Conservation (phyloP, 768 basidiomycete species). For the Auriscalpium orientale region DNA sequence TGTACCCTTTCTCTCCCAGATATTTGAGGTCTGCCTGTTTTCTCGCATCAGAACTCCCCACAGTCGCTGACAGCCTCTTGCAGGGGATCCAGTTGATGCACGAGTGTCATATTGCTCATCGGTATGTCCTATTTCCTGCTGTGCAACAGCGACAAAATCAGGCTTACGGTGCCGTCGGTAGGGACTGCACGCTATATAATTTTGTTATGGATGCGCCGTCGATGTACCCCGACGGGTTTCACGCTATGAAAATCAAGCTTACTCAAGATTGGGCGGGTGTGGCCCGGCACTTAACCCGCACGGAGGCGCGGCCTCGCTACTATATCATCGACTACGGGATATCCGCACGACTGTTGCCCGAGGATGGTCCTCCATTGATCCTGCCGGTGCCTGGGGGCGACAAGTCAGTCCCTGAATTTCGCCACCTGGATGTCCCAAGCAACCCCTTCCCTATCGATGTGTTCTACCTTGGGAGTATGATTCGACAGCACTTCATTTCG, state of each 20-base stretch:
- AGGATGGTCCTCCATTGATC: slow-evolving; percentile 1
- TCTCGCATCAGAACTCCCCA: not conserved
- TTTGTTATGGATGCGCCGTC: slow-evolving; percentile 9
- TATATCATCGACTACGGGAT: slow-evolving; percentile 9
- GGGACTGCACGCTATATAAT: slow-evolving; percentile 2
- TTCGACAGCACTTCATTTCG: not conserved
- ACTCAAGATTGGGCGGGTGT: not conserved
- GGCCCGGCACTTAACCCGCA: not conserved
- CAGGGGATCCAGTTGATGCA: slow-evolving; percentile 11
- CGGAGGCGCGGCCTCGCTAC: not conserved
- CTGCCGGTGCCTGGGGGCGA: slow-evolving; percentile 6
- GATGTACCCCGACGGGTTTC: slow-evolving; percentile 7
- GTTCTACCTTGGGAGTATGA: slow-evolving; percentile 7
- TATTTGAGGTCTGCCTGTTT: slow-evolving; percentile 14
- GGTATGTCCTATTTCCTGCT: not conserved
- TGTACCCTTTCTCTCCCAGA: slow-evolving; percentile 18
- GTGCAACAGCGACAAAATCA: not conserved
- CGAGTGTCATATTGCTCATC: slow-evolving; percentile 7
- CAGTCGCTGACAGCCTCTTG: not conserved
- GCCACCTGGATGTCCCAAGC: not conserved
- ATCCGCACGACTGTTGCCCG: not conserved
- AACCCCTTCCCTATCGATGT: slow-evolving; percentile 11
- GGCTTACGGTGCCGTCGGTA: too few relatives aligned
- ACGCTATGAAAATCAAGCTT: not conserved
- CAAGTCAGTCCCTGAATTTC: slow-evolving; percentile 10